A percentile compares a stretch with the other conserved stretches of the same genome.
Conservation (phyloP, 176 grass and related monocot species). For the Aegilops sharonensis region DNA sequence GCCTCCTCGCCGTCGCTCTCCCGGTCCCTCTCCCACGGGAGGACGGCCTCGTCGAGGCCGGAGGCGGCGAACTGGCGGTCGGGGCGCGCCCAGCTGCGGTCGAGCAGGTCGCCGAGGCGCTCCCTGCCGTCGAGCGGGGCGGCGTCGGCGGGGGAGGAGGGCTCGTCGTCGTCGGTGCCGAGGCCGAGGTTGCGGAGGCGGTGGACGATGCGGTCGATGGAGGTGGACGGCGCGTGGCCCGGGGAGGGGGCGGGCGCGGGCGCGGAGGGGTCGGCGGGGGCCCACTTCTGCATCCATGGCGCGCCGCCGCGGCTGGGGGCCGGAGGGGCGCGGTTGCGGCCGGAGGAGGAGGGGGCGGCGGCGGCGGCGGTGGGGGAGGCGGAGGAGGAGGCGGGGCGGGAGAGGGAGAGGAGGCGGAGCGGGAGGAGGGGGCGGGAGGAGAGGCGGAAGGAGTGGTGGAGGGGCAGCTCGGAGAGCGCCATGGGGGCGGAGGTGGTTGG, state of each 20-base stretch:
- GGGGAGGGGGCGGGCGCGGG: constrained; percentile 17
- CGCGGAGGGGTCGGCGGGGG: constrained; percentile 35
- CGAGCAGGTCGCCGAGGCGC: constrained; percentile 72
- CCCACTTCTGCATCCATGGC: constrained; percentile 79
- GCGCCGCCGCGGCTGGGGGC: constrained; percentile 23
- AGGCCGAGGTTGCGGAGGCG: constrained; percentile 83
- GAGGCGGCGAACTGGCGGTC: constrained; percentile 37
- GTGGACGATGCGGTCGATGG: constrained; percentile 92
- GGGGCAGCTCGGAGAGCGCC: constrained; percentile 78
- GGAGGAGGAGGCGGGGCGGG: constrained; percentile 33
- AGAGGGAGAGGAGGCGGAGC: constrained; percentile 29
- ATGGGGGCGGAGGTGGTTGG: constrained; percentile 20
- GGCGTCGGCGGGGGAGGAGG: neutral
- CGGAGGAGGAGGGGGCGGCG: constrained; percentile 29
- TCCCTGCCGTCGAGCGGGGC: constrained; percentile 52
- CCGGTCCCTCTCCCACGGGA: constrained; percentile 77
- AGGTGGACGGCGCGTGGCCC: constrained; percentile 27
- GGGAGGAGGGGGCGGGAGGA: constrained; percentile 37
- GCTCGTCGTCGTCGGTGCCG: constrained; percentile 62
- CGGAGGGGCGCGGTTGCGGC: constrained; percentile 28
- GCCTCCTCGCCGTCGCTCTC: constrained; percentile 23
- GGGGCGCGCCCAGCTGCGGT: constrained; percentile 82
- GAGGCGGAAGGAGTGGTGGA: constrained; percentile 60
- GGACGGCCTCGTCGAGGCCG: constrained; percentile 39
- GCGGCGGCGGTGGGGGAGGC: constrained; percentile 6